Conservation (phyloP, 2,329 filamentous ascomycete genomes). For the Aulographum hederae region DNA sequence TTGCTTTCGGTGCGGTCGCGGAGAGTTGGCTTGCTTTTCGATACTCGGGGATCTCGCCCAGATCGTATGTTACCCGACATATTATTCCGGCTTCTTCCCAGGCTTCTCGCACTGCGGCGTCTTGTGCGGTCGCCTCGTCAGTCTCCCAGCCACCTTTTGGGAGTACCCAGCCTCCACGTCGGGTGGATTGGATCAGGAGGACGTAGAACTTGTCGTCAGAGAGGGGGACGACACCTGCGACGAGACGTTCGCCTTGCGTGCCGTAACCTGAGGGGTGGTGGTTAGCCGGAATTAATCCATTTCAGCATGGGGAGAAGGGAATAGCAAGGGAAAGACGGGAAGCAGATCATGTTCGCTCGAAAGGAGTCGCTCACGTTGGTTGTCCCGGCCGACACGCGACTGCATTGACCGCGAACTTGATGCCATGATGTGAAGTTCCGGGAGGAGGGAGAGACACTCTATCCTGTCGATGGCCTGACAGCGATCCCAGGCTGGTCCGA, state of each 20-base stretch:
- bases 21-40: slow-evolving; percentile 37
- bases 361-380: slow-evolving; percentile 51
- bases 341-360: slow-evolving; percentile 3
- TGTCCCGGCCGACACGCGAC: slow-evolving; percentile 58
- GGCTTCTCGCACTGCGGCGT: slow-evolving; percentile 72
- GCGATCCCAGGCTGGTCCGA: no score
- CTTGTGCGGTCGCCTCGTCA: slow-evolving; percentile 73
- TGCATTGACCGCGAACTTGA: slow-evolving; percentile 32
- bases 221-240: slow-evolving; percentile 84
- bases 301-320: slow-evolving; percentile 1
- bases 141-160: slow-evolving; percentile 97
- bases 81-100: slow-evolving; percentile 96
- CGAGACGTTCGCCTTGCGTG: slow-evolving; percentile 77
- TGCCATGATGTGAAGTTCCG: slow-evolving; percentile 18
- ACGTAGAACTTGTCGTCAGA: slow-evolving; percentile 75
- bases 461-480: not conserved
- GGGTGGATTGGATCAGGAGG: slow-evolving; percentile 81
- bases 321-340: not conserved
- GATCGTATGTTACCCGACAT: slow-evolving; percentile 66
- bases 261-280: slow-evolving; percentile 55
- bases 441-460: not conserved
- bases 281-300: not conserved
- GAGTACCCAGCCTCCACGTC: slow-evolving; percentile 84
- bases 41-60: slow-evolving; percentile 73
- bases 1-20: slow-evolving; percentile 48